Base-by-base conservation (phyloP, 106 monocot species). In the Ottelia alismoides region DNA sequence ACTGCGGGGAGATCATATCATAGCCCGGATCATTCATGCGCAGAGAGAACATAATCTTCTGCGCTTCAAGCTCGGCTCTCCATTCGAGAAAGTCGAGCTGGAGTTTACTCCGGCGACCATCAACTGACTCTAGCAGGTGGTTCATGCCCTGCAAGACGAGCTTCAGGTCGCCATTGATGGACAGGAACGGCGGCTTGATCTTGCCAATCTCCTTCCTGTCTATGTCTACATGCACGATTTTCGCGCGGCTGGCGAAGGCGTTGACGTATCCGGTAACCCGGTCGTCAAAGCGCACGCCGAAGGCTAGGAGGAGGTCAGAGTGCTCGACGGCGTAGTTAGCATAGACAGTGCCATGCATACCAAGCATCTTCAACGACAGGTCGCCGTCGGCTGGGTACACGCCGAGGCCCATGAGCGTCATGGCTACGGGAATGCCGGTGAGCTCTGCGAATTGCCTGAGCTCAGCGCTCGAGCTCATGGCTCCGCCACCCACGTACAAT, bases 171-270 rank as follows among this genome's bases (percentile, higher is more conserved):
- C 67, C 84, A 48, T 88, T 88, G 45, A 94, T 78, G 0, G 93
- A 84, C 0, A 81, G 55, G 55, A 88, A 88, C 2, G 93, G 93
- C 65, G 80, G 87, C 68, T 94, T 94, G 56, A 84, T 94, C 75
- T 94, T 94, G 35, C 93, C 93, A 47, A 94, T 94, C 78, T 88
- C 93, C 0, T 87, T 87, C 2, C 87, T 75, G 43, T 93, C 93
- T 16, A 94, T 94, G 49, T 94, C 93, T 24, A 88, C 76, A 63
- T 94, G 93, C 51, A 94, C 93, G 22, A 88, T 94, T 60, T 88
- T 94, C 1, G 93, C 79, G 51, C 81, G 47, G 51, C 81, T 88
- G 6, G 93, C 93, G 72, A 94, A 94, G 25, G 88, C 73, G 56
- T 94, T 84, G 7, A 94, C 51, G 65, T 88, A 87, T 23, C 92